Base-by-base conservation (phyloP, 768 basidiomycete species). In the Podaxis sp. region DNA sequence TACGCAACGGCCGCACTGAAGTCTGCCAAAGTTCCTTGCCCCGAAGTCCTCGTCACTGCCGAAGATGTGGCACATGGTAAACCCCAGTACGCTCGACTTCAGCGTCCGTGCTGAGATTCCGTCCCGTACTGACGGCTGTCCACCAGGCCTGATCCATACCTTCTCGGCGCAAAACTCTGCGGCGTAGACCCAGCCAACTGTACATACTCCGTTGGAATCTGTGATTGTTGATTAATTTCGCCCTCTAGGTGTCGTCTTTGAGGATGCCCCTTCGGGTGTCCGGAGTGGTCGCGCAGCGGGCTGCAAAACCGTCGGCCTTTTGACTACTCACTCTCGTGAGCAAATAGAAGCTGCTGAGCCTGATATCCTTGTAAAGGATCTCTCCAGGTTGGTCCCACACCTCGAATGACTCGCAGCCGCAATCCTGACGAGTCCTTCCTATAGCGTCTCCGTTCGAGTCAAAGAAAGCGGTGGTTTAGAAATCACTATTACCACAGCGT, bases 251-350 rank as follows among this genome's bases (percentile, higher is more conserved):
- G 79, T 96, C 52, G 96, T 97, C 15, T 83, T 98, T 36, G 94
- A 96, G 71, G 96, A 98, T 75, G 93, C 96, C 2, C 94, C 94
- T 1, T 85, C 85, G 15, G 96, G 95, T 19, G 80, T 98, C 67
- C 78, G 77, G 43, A 90, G 93, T 63, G 94, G 94, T 11, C 78
- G 84, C 50, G 83, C 88, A 0, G 92, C 94, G 4, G 95, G 96
- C 13, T 89, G 90, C 72, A 90, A 83, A 70, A 94, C 93, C 0
- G 78, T 98, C 53, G 96, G 85, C 1, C 75, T 97, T 29, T 79
- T 93, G 63, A 98, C 96, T 0, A 87, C 89, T 4, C 94, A 96
- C 73, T 80, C 81, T 25, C 79, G 84, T 55, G 84, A 86, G 61
- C 84, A 88, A 66, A 78, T 98, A 65, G 78, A 87, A 65, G 86